Evolutionary conservation across 352 stramenopile genomes (phyloP), one percentile per base, ranked within the genome.

Genomic region (Pythium myriotylum): DNA sequence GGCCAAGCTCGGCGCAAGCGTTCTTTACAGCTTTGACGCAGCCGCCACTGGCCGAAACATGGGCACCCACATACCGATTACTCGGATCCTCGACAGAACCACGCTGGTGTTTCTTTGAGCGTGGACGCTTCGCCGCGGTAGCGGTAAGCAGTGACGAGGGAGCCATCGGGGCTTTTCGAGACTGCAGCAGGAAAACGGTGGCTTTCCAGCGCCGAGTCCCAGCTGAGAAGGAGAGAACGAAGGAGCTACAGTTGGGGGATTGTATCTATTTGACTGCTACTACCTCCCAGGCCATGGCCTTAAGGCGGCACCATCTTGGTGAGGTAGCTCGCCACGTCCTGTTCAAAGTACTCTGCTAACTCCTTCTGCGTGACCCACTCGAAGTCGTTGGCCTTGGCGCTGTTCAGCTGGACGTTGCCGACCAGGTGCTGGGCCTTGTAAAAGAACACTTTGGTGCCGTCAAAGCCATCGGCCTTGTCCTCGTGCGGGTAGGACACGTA

Each of bases 381-480:
- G 64, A 89, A 92, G 73, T 94, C 86, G 35, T 52, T 72, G 29
- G 81, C 76, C 68, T 91, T 86, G 32, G 59, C 45, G 40, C 55
- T 54, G 59, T 94, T 87, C 42, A 91, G 64, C 55, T 68, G 42
- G 60, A 91, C 80, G 46, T 90, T 76, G 67, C 82, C 81, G 41
- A 63, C 47, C 32, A 85, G 54, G 19, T 82, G 57, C 73, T 94
- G 82, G 24, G 85, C 81, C 71, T 94, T 94, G 77, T 92, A 94
- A 60, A 92, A 92, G 58, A 94, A 94, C 35, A 94, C 72, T 65
- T 94, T 94, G 39, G 85, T 94, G 61, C 85, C 85, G 52, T 92
- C 77, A 49, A 80, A 65, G 58, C 58, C 87, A 49, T 62, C 51
- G 65, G 54, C 48, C 37, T 46, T 32, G 32, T 86, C 63, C 24